Evolutionary conservation across 768 basidiomycete species (phyloP).

Genomic region (Hortiboletus campestris): DNA sequence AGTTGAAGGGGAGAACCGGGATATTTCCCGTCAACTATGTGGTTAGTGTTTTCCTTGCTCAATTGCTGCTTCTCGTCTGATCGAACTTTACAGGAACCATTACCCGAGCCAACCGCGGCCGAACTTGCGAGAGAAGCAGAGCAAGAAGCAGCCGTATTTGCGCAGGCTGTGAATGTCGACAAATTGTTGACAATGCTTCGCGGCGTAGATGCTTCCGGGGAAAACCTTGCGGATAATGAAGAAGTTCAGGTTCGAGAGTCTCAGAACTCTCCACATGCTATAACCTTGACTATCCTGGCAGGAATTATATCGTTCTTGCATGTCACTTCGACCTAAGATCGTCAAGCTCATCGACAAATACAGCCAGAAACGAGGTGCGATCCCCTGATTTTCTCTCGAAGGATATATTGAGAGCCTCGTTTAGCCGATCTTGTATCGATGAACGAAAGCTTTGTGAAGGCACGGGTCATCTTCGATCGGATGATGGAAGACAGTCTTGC

Average conservation of each 20-base stretch:
- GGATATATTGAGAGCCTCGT: not conserved
- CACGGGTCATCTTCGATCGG: conserved; percentile 84
- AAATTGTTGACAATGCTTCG: conserved; percentile 72
- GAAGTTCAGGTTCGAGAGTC: conserved; percentile 68
- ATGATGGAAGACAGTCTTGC: conserved; percentile 93
- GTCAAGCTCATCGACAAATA: conserved; percentile 97
- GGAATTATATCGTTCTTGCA: conserved; percentile 88
- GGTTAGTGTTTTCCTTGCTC: conserved; percentile 42
- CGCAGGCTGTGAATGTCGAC: conserved; percentile 84
- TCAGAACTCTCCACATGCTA: not conserved
- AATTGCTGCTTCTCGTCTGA: not conserved
- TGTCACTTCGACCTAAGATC: conserved; percentile 90
- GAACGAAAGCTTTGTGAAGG: conserved; percentile 91
- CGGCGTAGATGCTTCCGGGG: conserved; percentile 67
- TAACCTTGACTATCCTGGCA: conserved; percentile 31
- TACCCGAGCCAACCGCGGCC: conserved; percentile 77
- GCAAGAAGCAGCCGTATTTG: conserved; percentile 84
- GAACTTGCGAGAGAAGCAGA: conserved; percentile 83
- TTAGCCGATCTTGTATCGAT: conserved; percentile 90
- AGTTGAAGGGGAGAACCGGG: conserved; percentile 83
- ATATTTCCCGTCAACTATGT: conserved; percentile 99
- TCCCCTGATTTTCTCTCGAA: not conserved
- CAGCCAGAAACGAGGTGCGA: conserved; percentile 79
- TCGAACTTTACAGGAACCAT: conserved; percentile 54
- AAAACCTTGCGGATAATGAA: conserved; percentile 87